Evolutionary conservation across 768 basidiomycete species (phyloP).

Genomic region (Lactarius deliciosus): DNA sequence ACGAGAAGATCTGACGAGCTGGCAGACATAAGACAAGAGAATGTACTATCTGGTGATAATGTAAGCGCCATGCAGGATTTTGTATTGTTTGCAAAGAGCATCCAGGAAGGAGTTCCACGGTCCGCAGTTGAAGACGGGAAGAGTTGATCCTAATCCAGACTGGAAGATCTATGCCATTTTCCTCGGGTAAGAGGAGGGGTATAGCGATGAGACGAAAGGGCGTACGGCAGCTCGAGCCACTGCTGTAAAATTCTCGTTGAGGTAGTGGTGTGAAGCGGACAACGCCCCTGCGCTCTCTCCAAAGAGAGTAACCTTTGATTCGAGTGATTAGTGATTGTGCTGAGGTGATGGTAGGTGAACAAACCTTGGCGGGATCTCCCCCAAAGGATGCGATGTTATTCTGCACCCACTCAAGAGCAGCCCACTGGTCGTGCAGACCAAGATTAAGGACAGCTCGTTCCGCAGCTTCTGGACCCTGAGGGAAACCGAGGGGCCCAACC

Average conservation of each 20-base stretch:
- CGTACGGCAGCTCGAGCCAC: slow-evolving; percentile 33
- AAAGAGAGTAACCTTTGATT: slow-evolving; percentile 38
- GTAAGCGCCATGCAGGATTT: slow-evolving; percentile 36
- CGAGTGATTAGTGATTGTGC: not conserved
- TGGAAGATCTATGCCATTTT: slow-evolving; percentile 42
- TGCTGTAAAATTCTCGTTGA: slow-evolving; percentile 33
- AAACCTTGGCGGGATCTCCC: slow-evolving; percentile 33
- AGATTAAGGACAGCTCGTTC: slow-evolving; percentile 43
- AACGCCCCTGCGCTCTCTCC: slow-evolving; percentile 45
- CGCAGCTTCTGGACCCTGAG: slow-evolving; percentile 44
- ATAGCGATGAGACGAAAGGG: not conserved
- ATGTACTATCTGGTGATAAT: slow-evolving; percentile 35
- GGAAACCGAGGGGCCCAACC: slow-evolving; percentile 50
- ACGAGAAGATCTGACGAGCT: slow-evolving; percentile 26
- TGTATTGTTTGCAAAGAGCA: slow-evolving; percentile 41
- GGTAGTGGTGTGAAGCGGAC: slow-evolving; percentile 35
- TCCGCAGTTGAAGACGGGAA: slow-evolving; percentile 36
- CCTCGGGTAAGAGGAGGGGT: not conserved
- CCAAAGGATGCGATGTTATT: slow-evolving; percentile 36
- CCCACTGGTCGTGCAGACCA: slow-evolving; percentile 46
- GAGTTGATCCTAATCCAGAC: slow-evolving; percentile 40
- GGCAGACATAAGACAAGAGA: slow-evolving; percentile 36
- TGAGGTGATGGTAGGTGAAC: not conserved
- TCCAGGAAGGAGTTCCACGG: slow-evolving; percentile 39
- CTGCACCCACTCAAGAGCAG: slow-evolving; percentile 35